Evolutionary conservation across 2,329 filamentous ascomycete species (phyloP), one percentile per base, ranked within the genome.

Genomic region (Metarhizium robertsii): DNA sequence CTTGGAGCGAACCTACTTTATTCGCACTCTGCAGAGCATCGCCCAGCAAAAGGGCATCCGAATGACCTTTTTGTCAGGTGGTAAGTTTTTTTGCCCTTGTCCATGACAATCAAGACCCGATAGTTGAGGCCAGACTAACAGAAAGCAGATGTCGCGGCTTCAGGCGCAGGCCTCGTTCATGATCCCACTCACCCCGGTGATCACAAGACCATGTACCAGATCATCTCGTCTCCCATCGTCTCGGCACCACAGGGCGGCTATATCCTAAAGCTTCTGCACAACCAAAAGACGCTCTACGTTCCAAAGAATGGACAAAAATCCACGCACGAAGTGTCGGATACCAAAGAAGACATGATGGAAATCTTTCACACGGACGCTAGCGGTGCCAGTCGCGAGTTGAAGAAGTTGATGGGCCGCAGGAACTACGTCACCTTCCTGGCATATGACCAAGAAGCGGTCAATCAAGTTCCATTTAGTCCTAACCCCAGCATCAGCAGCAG

Each of bases 271-370:
- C 81, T 99, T 66, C 84, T 99, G n/a, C 91, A 97, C 77, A 94
- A 88, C 76, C 92, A 92, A 74, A 94, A 92, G 71, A 83, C 88
- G 42, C 83, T 97, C 32, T 99, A 96, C 70, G 80, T 99, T 54
- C 94, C 94, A 0, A 79, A 82, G 54, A 99, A 99, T 70, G 92
- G 92, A 1, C 84, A 90, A 55, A 81, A 83, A 61, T 85, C 87
- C 1, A 87, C 79, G 2, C 83, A 90, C 58, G 81, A 86, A 60
- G 80, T 88, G 1, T 88, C 86, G 2, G 94, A 99, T 69, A 99
- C 94, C 50, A 97, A 99, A 72, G 94, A 99, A 71, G 94, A 99
- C 73, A 99, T 99, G 94, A 95, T 99, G 88, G 94, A 99, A 75
- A 95, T 99, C 62, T 99, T 99, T 80, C 90, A 94, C 65, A 89